phyloP scores from a whole-genome alignment of 345 rosid genomes.

The Lumnitzera racemosa region DNA sequence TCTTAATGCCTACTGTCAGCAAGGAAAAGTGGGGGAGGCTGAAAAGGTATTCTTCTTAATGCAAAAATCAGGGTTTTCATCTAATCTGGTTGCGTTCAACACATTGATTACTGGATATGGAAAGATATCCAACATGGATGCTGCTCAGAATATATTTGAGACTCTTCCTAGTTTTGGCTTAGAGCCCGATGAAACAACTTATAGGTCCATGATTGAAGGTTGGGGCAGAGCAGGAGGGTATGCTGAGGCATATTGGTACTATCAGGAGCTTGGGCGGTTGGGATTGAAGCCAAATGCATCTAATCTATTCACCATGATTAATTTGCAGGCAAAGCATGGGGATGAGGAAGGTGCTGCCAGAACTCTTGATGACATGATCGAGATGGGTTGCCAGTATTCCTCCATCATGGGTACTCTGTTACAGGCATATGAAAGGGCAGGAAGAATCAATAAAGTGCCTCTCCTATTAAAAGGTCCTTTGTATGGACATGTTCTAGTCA shows the following conservation, averaged over 20 bases:
- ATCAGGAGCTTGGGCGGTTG: constrained; percentile 48
- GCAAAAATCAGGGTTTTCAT: constrained; percentile 46
- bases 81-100: constrained; percentile 64
- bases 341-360: constrained; percentile 53
- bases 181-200: constrained; percentile 76
- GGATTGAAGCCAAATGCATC: constrained; percentile 78
- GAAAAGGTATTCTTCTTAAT: constrained; percentile 46
- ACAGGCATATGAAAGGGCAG: constrained; percentile 68
- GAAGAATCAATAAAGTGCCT: constrained; percentile 55
- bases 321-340: constrained; percentile 63
- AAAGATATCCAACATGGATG: constrained; percentile 59
- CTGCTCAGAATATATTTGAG: constrained; percentile 49
- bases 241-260: constrained; percentile 40
- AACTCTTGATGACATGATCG: constrained; percentile 64
- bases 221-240: constrained; percentile 72
- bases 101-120: constrained; percentile 82
- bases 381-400: constrained; percentile 58
- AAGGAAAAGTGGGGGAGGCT: constrained; percentile 69
- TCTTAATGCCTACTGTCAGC: constrained; percentile 81
- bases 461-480: constrained; percentile 52
- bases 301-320: constrained; percentile 70
- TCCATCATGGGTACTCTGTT: constrained; percentile 61
- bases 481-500: constrained; percentile 47
- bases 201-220: constrained; percentile 92
- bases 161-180: constrained; percentile 37